Conservation (phyloP, 2,329 filamentous ascomycete genomes). For the Periconia digitata region DNA sequence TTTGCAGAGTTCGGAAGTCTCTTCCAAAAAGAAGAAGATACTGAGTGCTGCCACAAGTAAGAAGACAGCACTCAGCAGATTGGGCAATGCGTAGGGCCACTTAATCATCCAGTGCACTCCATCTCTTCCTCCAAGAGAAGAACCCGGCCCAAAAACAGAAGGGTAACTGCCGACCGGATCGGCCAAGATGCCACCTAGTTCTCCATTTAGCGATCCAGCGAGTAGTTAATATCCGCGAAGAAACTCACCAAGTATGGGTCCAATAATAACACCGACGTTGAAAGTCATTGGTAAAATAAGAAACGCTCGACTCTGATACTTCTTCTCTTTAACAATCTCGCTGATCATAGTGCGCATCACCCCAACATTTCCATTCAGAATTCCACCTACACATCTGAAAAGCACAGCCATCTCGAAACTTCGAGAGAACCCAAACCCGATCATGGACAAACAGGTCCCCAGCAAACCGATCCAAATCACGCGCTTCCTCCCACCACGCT, state of each 20-base stretch:
- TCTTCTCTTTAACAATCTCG: conserved; percentile 71
- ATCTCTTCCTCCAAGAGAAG: conserved; percentile 56
- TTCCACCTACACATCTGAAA: conserved; percentile 67
- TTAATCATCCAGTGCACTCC: conserved; percentile 65
- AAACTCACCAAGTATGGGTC: conserved; percentile 39
- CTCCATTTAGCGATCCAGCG: conserved; percentile 15
- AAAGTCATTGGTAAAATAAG: conserved; percentile 68
- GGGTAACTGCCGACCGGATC: conserved; percentile 67
- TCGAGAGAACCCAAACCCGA: conserved; percentile 70
- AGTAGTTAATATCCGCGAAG: background rate
- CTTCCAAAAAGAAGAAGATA: conserved; percentile 67
- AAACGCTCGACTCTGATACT: conserved; percentile 60
- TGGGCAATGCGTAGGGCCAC: conserved; percentile 71
- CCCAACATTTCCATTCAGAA: conserved; percentile 71
- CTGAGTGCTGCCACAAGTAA: conserved; percentile 57
- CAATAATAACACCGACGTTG: conserved; percentile 58
- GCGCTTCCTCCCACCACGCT: conserved; percentile 67
- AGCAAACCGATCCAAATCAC: conserved; percentile 76
- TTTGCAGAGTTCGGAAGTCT: conserved; percentile 50
- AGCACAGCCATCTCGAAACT: conserved; percentile 64
- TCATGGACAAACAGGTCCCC: conserved; percentile 66
- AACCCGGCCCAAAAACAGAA: conserved; percentile 61
- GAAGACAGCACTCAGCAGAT: conserved; percentile 65
- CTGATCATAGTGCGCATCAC: conserved; percentile 75
- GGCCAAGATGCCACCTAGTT: conserved; percentile 66